These are phyloP conservation scores for Didymella keratinophila DNA, from an alignment of 2,329 filamentous ascomycete genomes.

Conservation along the genomic window DNA sequence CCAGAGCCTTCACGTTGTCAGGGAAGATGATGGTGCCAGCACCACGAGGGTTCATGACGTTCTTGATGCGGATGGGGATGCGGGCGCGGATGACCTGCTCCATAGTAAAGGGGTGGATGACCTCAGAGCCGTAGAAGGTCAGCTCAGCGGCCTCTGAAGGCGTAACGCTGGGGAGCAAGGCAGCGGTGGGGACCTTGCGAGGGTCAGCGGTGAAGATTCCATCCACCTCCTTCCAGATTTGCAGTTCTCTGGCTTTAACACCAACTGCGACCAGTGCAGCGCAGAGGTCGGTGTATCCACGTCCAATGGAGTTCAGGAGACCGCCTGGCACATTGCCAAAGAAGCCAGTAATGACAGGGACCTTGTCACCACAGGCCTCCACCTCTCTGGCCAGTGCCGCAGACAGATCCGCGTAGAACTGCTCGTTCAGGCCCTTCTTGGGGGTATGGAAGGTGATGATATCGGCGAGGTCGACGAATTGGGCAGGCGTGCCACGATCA, in stretches of 20 bases:
- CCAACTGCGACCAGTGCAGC: slow-evolving; percentile 91
- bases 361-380: slow-evolving; percentile 53
- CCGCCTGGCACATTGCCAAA: slow-evolving; percentile 94
- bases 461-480: slow-evolving; percentile 90
- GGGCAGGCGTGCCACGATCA: slow-evolving; percentile 81
- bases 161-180: slow-evolving; percentile 85
- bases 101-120: slow-evolving; percentile 99
- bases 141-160: slow-evolving; percentile 94
- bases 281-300: slow-evolving; percentile 96
- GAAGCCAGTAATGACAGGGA: slow-evolving; percentile 76
- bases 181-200: slow-evolving; percentile 89
- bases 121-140: slow-evolving; percentile 79
- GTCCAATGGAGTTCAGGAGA: slow-evolving; percentile 87
- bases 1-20: slow-evolving; percentile 66
- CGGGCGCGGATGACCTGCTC: slow-evolving; percentile 82
- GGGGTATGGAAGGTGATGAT: slow-evolving; percentile 69
- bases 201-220: slow-evolving; percentile 90
- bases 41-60: slow-evolving; percentile 84
- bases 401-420: slow-evolving; percentile 57
- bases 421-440: slow-evolving; percentile 53
- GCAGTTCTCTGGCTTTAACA: slow-evolving; percentile 83
- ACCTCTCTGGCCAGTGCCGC: slow-evolving; percentile 54
- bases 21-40: slow-evolving; percentile 84
- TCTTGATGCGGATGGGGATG: slow-evolving; percentile 89
- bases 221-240: slow-evolving; percentile 99